phyloP scores from a whole-genome alignment of 345 rosid species.

The Microcos paniculata region DNA sequence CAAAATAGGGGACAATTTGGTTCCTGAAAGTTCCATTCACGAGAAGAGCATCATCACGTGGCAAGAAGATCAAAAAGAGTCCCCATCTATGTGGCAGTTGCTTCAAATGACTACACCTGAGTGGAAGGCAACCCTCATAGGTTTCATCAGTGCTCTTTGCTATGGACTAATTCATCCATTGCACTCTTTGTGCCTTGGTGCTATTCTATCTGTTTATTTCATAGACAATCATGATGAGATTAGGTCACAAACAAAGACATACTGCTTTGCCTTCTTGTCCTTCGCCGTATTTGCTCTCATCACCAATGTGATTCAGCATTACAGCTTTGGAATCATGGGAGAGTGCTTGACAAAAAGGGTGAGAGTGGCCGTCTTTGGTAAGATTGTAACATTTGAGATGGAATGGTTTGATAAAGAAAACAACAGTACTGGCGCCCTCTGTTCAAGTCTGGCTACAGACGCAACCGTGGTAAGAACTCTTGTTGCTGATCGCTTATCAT shows the following conservation, averaged over 20 bases:
- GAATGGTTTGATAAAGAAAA: constrained; percentile 42
- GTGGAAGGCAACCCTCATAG: constrained; percentile 29
- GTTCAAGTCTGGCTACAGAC: constrained; percentile 36
- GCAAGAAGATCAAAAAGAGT: constrained; percentile 6
- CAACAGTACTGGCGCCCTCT: constrained; percentile 32
- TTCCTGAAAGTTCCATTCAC: background rate
- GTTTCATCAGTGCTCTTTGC: constrained; percentile 26
- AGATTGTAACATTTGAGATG: constrained; percentile 34
- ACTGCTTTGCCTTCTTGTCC: constrained; percentile 24
- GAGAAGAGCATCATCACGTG: background rate
- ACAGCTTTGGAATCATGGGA: constrained; percentile 40
- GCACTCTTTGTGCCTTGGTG: constrained; percentile 24
- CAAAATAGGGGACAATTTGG: background rate
- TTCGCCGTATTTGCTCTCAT: constrained; percentile 21
- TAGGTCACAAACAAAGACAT: constrained; percentile 21
- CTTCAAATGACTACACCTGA: constrained; percentile 27
- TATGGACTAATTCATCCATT: constrained; percentile 28
- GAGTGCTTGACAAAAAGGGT: constrained; percentile 26
- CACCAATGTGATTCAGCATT: constrained; percentile 35
- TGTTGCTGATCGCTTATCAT: constrained; percentile 29
- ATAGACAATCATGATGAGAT: constrained; percentile 14
- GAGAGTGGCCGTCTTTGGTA: constrained; percentile 25
- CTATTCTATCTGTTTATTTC: constrained; percentile 27
- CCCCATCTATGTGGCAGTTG: constrained; percentile 21
- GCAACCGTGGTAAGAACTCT: constrained; percentile 29